A percentile compares a stretch with the other conserved stretches of the same genome.
Evolutionary conservation across 2,329 filamentous ascomycete genomes (phyloP).

Genomic region (Metarhizium brunneum): DNA sequence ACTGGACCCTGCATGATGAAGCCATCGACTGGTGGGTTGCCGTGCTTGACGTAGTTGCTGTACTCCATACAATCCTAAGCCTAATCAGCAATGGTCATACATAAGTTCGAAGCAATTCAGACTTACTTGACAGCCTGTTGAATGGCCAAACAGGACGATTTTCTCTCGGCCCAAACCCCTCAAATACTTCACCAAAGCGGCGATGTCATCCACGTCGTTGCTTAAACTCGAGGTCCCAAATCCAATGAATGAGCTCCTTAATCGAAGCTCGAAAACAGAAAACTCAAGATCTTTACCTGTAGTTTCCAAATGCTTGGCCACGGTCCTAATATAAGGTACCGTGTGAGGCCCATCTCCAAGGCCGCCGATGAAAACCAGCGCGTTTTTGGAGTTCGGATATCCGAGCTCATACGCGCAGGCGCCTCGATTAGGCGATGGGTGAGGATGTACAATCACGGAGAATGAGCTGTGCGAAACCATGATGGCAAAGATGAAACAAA

Average conservation of each 20-base stretch:
- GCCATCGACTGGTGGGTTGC: conserved; percentile 53
- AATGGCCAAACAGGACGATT: conserved; percentile 49
- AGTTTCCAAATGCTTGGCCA: conserved; percentile 34
- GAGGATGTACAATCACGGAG: conserved; percentile 36
- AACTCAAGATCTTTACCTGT: conserved; percentile 28
- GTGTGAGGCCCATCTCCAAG: conserved; percentile 61
- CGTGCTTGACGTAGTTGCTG: conserved; percentile 30
- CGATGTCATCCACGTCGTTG: conserved; percentile 45
- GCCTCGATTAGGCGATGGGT: conserved; percentile 28
- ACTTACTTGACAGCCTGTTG: conserved; percentile 46
- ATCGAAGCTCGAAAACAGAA: conserved; percentile 47
- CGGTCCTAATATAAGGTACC: conserved; percentile 43
- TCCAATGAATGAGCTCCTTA: conserved; percentile 43
- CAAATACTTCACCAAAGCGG: conserved; percentile 43
- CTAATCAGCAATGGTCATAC: background rate
- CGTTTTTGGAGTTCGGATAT: conserved; percentile 36
- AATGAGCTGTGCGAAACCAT: conserved; percentile 27
- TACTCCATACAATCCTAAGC: conserved; percentile 49
- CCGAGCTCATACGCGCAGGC: conserved; percentile 40
- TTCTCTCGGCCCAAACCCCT: conserved; percentile 38
- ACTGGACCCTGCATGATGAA: conserved; percentile 74
- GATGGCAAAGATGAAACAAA: background rate
- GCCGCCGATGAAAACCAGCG: conserved; percentile 61
- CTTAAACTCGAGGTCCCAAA: conserved; percentile 41
- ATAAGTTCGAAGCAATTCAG: background rate